Evolutionary conservation across 768 basidiomycete species (phyloP).

Genomic region (Hemileccinum rubropunctum): DNA sequence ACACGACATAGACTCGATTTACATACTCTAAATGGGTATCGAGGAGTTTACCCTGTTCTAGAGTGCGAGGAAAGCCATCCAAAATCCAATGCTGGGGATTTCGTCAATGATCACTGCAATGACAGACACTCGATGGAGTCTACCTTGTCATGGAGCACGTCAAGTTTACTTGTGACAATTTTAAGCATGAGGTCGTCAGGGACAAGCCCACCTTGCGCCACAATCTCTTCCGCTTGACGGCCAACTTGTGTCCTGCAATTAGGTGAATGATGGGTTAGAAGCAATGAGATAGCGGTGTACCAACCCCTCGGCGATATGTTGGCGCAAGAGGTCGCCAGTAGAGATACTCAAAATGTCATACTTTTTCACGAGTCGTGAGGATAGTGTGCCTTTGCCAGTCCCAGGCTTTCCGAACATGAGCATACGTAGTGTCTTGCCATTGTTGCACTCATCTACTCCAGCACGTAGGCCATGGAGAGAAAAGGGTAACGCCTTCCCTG

Average conservation of each 20-base stretch:
- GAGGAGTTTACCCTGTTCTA: constrained; percentile 78
- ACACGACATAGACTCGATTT: background rate
- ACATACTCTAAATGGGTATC: constrained; percentile 71
- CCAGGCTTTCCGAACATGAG: constrained; percentile 63
- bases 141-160: constrained; percentile 65
- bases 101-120: background rate
- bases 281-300: background rate
- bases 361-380: constrained; percentile 70
- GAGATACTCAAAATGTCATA: constrained; percentile 78
- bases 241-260: constrained; percentile 63
- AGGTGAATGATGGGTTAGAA: background rate
- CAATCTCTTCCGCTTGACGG: constrained; percentile 68
- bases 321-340: constrained; percentile 81
- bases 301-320: constrained; percentile 67
- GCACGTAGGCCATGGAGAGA: constrained; percentile 44
- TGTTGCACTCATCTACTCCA: constrained; percentile 19
- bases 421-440: constrained; percentile 41
- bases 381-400: constrained; percentile 83
- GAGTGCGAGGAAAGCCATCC: constrained; percentile 89
- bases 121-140: background rate
- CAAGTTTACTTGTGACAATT: constrained; percentile 71
- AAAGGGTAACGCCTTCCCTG: constrained; percentile 48
- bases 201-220: constrained; percentile 73
- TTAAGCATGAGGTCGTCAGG: constrained; percentile 80
- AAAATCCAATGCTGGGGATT: constrained; percentile 77